Conservation (phyloP, 2,329 filamentous ascomycete species). For the Coccinonectria pachysandricola region DNA sequence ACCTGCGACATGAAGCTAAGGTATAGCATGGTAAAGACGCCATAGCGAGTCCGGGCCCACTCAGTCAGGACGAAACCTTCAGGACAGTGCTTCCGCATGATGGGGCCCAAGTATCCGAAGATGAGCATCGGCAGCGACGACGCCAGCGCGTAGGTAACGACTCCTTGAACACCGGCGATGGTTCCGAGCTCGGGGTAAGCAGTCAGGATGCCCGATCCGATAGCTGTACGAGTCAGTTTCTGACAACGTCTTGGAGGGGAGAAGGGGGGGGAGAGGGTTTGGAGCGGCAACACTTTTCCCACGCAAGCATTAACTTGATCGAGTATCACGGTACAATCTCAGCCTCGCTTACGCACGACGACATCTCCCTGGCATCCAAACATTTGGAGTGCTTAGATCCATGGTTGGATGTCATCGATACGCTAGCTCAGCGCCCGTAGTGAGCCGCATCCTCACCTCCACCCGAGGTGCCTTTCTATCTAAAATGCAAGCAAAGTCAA, state of each 20-base stretch:
- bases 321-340: constrained; percentile 95
- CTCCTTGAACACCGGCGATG: constrained; percentile 67
- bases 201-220: constrained; percentile 77
- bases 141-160: constrained; percentile 65
- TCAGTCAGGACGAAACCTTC: constrained; percentile 78
- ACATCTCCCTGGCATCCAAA: constrained; percentile 34
- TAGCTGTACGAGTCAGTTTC: constrained; percentile 49
- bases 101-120: constrained; percentile 64
- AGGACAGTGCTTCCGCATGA: constrained; percentile 70
- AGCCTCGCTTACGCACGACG: constrained; percentile 53
- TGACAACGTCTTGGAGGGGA: constrained; percentile 8
- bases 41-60: constrained; percentile 74
- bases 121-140: constrained; percentile 63
- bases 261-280: constrained; percentile 22
- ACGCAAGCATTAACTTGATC: constrained; percentile 99
- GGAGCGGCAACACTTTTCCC: constrained; percentile 93
- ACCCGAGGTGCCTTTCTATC: constrained; percentile 21
- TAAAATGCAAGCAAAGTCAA: no score
- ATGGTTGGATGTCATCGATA: constrained; percentile 42
- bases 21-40: constrained; percentile 56
- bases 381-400: not conserved
- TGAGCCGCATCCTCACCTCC: constrained; percentile 52
- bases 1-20: constrained; percentile 69
- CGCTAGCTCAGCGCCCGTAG: constrained; percentile 71
- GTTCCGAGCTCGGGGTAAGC: constrained; percentile 73